Evolutionary conservation across 495 filamentous ascomycete genomes (phyloP), one percentile per base, ranked within the genome.

Genomic region (Schizothecium vesticola): DNA sequence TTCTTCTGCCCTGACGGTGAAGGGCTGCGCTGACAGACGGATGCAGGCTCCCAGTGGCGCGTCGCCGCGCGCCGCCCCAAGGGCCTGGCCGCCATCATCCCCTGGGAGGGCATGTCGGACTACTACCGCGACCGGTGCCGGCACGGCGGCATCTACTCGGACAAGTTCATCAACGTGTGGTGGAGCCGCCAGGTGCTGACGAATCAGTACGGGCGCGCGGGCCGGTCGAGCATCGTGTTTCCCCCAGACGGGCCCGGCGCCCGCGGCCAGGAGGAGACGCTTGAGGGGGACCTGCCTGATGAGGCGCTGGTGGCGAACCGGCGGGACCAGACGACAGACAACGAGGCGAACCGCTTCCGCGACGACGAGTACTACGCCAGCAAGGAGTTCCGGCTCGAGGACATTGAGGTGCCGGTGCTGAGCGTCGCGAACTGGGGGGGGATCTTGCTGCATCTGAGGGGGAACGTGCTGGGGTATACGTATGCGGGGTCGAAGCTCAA

Each of bases 71-170:
- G 86, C 8, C 77, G 82, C 43, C 88, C 88, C 0, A 86, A 85
- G 74, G 87, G 87, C 4, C 69, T 90, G 23, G 75, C 84, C 0
- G 83, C 82, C 56, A 89, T 89, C 13, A 80, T 89, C 12, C 87
- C 88, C 0, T 90, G 88, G 88, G 88, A 90, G 71, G 88, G 88
- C n/a, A 88, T 89, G 86, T 86, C 83, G 0, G 87, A 90, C 67
- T 88, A 87, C 65, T 90, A 89, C 71, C 83, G 87, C 0, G 87
- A 89, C 66, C 79, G 85, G 3, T 88, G 84, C 73, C 79, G 86
- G 4, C 88, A 90, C 66, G 89, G 89, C 3, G 89, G 88, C 1
- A 90, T 91, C 56, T 74, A 88, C 28, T 87, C 85, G 0, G 86
- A 89, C 71, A 75, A 75, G 2, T 90, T 90, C 73, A 88, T 90